Percentiles rank a stretch among this genome's conserved stretches.
Evolutionary conservation across 345 rosid species (phyloP).

Genomic region (Heritiera littoralis): DNA sequence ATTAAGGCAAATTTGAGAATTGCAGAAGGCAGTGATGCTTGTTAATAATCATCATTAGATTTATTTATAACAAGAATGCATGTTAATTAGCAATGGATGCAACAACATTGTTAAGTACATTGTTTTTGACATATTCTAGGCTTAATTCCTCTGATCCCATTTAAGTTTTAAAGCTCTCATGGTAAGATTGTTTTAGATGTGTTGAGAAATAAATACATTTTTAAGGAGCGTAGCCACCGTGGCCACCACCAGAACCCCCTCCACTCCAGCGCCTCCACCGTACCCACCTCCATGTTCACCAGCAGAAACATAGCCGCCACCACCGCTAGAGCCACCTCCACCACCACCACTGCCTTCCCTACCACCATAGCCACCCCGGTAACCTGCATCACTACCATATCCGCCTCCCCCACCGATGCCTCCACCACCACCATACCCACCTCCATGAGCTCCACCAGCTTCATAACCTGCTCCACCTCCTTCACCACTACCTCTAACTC

Average conservation of each 20-base stretch:
- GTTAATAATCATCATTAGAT: background rate
- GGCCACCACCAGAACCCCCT: background rate
- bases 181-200: background rate
- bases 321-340: conserved; percentile 4
- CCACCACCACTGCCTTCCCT: background rate
- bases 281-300: conserved; percentile 17
- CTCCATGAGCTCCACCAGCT: too few species aligned
- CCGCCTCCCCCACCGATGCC: background rate
- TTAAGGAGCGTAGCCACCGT: conserved; percentile 13
- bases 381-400: background rate
- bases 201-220: background rate
- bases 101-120: background rate
- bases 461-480: too few species aligned
- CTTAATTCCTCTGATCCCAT: background rate
- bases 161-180: background rate
- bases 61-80: background rate
- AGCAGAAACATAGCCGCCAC: conserved; percentile 22
- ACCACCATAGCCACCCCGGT: background rate
- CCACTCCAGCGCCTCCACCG: conserved; percentile 5
- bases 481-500: too few species aligned
- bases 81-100: background rate
- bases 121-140: too few species aligned
- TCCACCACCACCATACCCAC: background rate
- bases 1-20: too few species aligned
- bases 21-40: too few species aligned